Conservation (phyloP, 352 stramenopile genomes). For the Phytophthora citricola region DNA sequence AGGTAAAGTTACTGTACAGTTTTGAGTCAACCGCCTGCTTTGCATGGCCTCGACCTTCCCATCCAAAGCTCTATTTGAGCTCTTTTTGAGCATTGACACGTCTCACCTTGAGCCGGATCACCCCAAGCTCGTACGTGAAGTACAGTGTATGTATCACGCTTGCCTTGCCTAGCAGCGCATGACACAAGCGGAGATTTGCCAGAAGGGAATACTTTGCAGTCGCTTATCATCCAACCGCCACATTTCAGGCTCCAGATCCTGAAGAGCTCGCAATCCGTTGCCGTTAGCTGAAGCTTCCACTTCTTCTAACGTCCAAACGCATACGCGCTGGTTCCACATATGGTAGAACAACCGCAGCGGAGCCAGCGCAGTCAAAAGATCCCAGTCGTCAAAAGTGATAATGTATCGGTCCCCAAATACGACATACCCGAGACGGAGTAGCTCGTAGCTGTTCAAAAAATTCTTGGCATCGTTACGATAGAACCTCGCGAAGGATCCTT, state of each 20-base stretch:
- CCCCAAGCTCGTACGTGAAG: not conserved
- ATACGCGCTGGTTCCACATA: conserved; percentile 36
- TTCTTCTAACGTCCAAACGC: conserved; percentile 15
- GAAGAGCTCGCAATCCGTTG: conserved; percentile 1
- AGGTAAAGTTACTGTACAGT: not conserved
- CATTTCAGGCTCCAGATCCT: conserved; percentile 11
- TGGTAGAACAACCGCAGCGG: conserved; percentile 16
- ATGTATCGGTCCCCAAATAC: conserved; percentile 33
- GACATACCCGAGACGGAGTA: conserved; percentile 33
- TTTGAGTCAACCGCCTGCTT: not conserved
- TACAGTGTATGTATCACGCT: too few relatives aligned
- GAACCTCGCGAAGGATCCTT: not conserved
- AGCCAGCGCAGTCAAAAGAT: conserved; percentile 20
- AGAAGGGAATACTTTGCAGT: conserved; percentile 3
- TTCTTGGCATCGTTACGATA: too few relatives aligned
- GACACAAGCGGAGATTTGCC: conserved; percentile 3
- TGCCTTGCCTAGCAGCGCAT: not conserved
- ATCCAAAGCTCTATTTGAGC: not conserved
- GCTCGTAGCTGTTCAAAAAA: conserved; percentile 31
- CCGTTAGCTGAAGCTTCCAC: not conserved
- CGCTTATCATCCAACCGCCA: conserved; percentile 25
- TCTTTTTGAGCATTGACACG: not conserved
- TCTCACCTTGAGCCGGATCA: conserved; percentile 1
- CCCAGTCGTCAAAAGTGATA: conserved; percentile 32
- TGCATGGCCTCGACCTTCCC: not conserved